Evolutionary conservation across 1,284 basidiomycete genomes (phyloP), one percentile per base, ranked within the genome.

Genomic region (Bjerkandera adusta): DNA sequence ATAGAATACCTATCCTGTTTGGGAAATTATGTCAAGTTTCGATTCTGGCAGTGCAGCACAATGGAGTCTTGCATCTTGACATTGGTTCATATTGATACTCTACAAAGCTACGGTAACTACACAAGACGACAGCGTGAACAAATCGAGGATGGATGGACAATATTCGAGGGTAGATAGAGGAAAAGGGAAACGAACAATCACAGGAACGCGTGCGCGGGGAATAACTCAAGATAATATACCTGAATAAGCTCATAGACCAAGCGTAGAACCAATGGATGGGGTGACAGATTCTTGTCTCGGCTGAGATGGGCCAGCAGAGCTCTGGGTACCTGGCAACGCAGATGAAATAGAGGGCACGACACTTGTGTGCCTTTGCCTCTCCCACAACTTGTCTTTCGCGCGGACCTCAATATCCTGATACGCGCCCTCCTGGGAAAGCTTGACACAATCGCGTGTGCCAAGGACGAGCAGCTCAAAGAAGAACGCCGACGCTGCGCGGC

Each of bases 381-480:
- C 83, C 89, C 89, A 91, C 4, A 99, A 75, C 62, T 80, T 89
- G 50, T 86, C 79, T 70, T 93, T 97, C 26, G 84, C 85, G 5
- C 75, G 70, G 33, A 98, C 76, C 58, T 89, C 78, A 53, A 99
- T 96, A 64, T 95, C 92, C 53, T 85, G 89, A 60, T 92, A 97
- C 0, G 89, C 71, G 7, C 69, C 70, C 16, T 68, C 59, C 66
- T 99, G 96, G 13, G 81, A 69, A 38, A 98, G 68, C 56, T 85
- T 83, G 56, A 99, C 73, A 60, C 89, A 92, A 64, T 97, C 94
- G 35, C 91, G 85, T 1, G 95, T 97, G 7, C 92, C 88, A 2
- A 99, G 81, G 3, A 97, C 92, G 24, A 99, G 84, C 43, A 98
- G 70, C 68, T 99, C 96, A 62, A 98, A 99, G 77, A 99, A 99